Evolutionary conservation across 2,329 filamentous ascomycete species (phyloP).

Genomic region (Rugonectria rugulosa): DNA sequence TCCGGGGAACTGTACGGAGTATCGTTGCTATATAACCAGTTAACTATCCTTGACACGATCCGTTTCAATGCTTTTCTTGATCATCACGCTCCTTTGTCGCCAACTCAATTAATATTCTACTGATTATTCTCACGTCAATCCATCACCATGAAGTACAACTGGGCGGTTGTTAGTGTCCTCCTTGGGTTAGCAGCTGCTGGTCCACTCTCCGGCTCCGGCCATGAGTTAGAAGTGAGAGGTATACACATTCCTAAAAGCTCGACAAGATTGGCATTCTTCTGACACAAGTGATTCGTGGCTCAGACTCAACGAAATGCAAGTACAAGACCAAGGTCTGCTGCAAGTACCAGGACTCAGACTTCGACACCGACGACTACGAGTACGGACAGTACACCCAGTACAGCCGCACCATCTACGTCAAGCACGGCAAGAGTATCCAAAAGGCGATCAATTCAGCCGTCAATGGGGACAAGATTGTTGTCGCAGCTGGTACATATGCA

Average conservation of each 20-base stretch:
- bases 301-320: slow-evolving; percentile 17
- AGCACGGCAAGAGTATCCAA: slow-evolving; percentile 40
- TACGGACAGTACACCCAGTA: slow-evolving; percentile 6
- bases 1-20: too few species aligned
- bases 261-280: background rate
- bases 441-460: slow-evolving; percentile 39
- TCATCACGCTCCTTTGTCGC: too few species aligned
- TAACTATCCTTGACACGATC: too few species aligned
- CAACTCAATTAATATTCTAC: too few species aligned
- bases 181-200: background rate
- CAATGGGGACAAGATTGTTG: slow-evolving; percentile 42
- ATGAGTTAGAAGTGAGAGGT: background rate
- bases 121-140: too few species aligned
- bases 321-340: slow-evolving; percentile 30
- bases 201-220: background rate
- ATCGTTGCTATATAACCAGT: too few species aligned
- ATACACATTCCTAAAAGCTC: too few species aligned
- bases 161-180: background rate
- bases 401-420: slow-evolving; percentile 27
- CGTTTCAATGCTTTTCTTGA: too few species aligned
- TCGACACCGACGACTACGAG: background rate
- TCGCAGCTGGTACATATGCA: slow-evolving; percentile 42
- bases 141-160: background rate
- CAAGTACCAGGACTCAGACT: slow-evolving; percentile 3
- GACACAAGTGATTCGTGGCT: slow-evolving; percentile 14